phyloP scores from a whole-genome alignment of 345 rosid species.

The Abelmoschus esculentus region DNA sequence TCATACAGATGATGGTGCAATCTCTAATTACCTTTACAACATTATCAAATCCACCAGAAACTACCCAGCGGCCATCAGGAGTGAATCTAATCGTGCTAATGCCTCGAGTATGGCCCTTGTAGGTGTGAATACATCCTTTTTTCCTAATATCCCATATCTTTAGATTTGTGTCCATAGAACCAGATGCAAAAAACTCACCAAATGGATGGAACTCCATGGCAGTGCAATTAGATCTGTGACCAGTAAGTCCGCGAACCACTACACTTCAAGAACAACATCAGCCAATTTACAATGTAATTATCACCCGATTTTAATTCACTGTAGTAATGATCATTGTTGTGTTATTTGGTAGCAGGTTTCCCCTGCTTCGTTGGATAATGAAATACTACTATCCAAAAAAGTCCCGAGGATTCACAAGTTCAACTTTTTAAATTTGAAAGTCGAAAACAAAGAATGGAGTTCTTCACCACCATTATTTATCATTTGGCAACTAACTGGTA shows the following conservation, averaged over 20 bases:
- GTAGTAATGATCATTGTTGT: background rate
- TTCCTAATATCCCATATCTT: slow-evolving; percentile 94
- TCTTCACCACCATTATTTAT: too few relatives aligned
- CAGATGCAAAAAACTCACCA: slow-evolving; percentile 97
- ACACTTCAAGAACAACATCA: slow-evolving; percentile 74
- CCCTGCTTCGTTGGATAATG: background rate
- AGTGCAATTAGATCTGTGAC: slow-evolving; percentile 87
- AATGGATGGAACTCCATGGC: slow-evolving; percentile 95
- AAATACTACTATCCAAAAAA: background rate
- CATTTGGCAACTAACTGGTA: too few relatives aligned
- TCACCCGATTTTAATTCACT: background rate
- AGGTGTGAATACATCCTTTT: slow-evolving; percentile 90
- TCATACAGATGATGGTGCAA: background rate
- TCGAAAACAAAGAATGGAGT: too few relatives aligned
- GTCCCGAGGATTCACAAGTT: too few relatives aligned
- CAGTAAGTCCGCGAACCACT: slow-evolving; percentile 97
- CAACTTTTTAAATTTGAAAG: too few relatives aligned
- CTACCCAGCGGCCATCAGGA: slow-evolving; percentile 99
- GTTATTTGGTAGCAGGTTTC: background rate
- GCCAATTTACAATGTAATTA: slow-evolving; percentile 31
- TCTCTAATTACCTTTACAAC: slow-evolving; percentile 62
- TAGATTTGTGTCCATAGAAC: slow-evolving; percentile 69
- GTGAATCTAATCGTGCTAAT: slow-evolving; percentile 68
- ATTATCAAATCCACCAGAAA: slow-evolving; percentile 94
- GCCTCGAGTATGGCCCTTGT: slow-evolving; percentile 85